These are phyloP conservation scores for Pugionium cornutum DNA, from an alignment of 345 rosid species.

Conservation along the genomic window DNA sequence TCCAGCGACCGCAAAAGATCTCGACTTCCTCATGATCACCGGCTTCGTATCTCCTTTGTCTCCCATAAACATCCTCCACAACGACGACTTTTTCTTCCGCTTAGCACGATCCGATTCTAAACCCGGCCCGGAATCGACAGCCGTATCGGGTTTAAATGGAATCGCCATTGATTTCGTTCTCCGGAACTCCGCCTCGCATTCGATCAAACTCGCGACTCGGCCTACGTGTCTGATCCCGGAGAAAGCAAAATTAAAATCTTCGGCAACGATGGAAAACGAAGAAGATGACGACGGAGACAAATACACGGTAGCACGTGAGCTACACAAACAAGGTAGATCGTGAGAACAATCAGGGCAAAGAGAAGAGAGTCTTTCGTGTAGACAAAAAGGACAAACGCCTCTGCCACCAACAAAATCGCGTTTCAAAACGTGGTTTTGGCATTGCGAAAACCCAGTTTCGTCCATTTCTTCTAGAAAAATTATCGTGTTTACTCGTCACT, in stretches of 20 bases:
- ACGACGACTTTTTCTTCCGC: slow-evolving; percentile 43
- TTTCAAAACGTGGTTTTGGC: slow-evolving; percentile 66
- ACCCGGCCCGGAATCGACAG: slow-evolving; percentile 19
- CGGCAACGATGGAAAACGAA: slow-evolving; percentile 45
- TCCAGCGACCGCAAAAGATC: slow-evolving; percentile 62
- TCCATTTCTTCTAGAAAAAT: slow-evolving; percentile 38
- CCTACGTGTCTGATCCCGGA: slow-evolving; percentile 49
- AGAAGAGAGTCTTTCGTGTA: slow-evolving; percentile 63
- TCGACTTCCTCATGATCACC: slow-evolving; percentile 77
- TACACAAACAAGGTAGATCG: slow-evolving; percentile 70
- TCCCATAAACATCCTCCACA: slow-evolving; percentile 58
- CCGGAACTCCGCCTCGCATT: slow-evolving; percentile 70
- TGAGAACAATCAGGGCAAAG: slow-evolving; percentile 86
- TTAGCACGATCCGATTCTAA: slow-evolving; percentile 13
- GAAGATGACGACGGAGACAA: slow-evolving; percentile 54
- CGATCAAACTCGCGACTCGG: slow-evolving; percentile 60
- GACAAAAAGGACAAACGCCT: too few species aligned
- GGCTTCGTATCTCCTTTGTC: slow-evolving; percentile 44
- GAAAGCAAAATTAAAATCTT: slow-evolving; percentile 23
- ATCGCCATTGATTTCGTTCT: slow-evolving; percentile 80
- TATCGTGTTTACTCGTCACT: slow-evolving; percentile 4
- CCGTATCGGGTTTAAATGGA: slow-evolving; percentile 53
- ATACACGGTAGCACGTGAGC: slow-evolving; percentile 46
- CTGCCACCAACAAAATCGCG: slow-evolving; percentile 47
- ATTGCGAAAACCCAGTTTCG: slow-evolving; percentile 77